Conservation (phyloP, 129 eudicot species). For the Rutidosis leptorrhynchoides region DNA sequence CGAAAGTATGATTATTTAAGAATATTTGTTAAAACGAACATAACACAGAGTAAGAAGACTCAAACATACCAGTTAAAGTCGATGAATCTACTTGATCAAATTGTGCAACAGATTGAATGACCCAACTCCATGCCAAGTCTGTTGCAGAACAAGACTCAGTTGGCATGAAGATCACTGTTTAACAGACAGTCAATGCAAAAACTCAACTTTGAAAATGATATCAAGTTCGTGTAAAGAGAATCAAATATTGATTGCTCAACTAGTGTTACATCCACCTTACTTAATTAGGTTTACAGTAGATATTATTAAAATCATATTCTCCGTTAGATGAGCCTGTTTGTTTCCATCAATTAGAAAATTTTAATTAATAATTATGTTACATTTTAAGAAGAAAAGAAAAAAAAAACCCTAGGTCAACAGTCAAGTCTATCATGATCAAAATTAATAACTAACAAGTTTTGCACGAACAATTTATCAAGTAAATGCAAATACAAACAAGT, state of each 20-base stretch:
- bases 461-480: neutral
- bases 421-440: neutral
- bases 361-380: neutral
- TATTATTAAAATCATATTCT: neutral
- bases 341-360: neutral
- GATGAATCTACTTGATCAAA: slow-evolving; percentile 31
- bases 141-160: slow-evolving; percentile 17
- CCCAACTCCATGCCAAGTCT: slow-evolving; percentile 38
- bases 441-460: neutral
- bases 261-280: no score
- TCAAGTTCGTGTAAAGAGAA: neutral
- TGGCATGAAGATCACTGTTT: slow-evolving; percentile 28
- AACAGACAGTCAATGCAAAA: neutral
- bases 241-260: no score
- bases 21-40: neutral
- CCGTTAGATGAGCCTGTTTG: neutral
- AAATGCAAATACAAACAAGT: neutral
- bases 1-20: neutral
- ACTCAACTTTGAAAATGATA: neutral
- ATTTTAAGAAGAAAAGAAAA: no score
- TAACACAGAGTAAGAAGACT: neutral
- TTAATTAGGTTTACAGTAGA: no score
- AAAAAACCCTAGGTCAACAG: neutral
- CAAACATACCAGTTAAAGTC: slow-evolving; percentile 23
- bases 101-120: slow-evolving; percentile 25